These are phyloP conservation scores for Thalassiosira ordinaria DNA, from an alignment of 352 stramenopile genomes.

Conservation along the genomic window DNA sequence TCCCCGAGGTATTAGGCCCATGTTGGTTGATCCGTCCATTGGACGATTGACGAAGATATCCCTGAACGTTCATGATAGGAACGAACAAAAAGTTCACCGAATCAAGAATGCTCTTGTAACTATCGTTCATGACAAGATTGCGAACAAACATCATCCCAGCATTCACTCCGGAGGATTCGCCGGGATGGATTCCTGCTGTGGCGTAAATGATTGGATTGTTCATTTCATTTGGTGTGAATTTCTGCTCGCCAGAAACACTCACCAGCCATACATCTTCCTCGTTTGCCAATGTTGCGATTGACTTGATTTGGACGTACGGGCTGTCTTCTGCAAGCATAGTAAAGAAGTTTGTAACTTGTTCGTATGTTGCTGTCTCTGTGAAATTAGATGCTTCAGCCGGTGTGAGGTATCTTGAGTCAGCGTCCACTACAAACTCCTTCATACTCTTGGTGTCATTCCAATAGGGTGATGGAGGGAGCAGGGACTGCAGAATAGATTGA, in stretches of 20 bases:
- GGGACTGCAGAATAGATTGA: conserved; percentile 9
- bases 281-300: background rate
- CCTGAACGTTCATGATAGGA: no score
- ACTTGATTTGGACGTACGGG: background rate
- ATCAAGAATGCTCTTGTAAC: no score
- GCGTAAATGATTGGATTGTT: conserved; percentile 19
- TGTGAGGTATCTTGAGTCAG: background rate
- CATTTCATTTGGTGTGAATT: conserved; percentile 2
- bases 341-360: conserved; percentile 14
- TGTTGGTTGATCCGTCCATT: no score
- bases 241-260: conserved; percentile 10
- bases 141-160: conserved; percentile 24
- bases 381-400: conserved; percentile 4
- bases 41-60: no score
- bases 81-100: no score
- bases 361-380: conserved; percentile 12
- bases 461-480: conserved; percentile 6
- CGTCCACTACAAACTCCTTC: conserved; percentile 3
- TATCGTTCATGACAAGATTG: no score
- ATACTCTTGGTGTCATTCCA: conserved; percentile 1
- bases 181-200: conserved; percentile 15
- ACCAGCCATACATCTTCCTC: conserved; percentile 6
- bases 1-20: no score
- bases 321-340: background rate
- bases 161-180: conserved; percentile 8